Evolutionary conservation across 345 rosid species (phyloP).

Genomic region (Sisymbrium irio): DNA sequence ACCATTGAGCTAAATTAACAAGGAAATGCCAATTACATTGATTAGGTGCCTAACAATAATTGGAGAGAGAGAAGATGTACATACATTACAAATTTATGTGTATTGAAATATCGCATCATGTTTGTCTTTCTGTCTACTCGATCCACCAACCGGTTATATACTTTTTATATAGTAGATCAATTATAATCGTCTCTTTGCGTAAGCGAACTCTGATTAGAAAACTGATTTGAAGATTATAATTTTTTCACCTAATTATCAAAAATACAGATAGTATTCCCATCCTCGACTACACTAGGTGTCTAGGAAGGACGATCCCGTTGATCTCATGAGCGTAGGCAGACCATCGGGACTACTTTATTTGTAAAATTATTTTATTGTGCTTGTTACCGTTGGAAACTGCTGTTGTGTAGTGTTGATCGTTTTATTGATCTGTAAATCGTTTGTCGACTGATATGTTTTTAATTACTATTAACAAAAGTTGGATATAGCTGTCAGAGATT

Average conservation of each 20-base stretch:
- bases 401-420: background rate
- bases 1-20: background rate
- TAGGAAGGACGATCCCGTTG: background rate
- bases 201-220: too few species aligned
- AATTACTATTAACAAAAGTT: background rate
- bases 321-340: constrained; percentile 8
- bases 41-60: background rate
- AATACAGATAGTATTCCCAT: background rate
- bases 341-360: background rate
- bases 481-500: constrained; percentile 26
- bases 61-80: background rate
- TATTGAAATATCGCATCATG: background rate
- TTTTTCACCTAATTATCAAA: too few species aligned
- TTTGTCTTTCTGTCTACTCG: constrained; percentile 18
- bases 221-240: background rate
- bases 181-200: too few species aligned
- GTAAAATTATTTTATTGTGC: background rate
- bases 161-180: too few species aligned
- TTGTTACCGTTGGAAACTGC: constrained; percentile 11
- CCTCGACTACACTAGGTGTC: background rate
- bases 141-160: constrained; percentile 13
- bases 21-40: background rate
- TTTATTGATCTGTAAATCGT: background rate
- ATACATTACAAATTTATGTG: background rate
- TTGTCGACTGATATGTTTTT: background rate